phyloP scores from a whole-genome alignment of 305 asterid species.

The Rubia occidens region DNA sequence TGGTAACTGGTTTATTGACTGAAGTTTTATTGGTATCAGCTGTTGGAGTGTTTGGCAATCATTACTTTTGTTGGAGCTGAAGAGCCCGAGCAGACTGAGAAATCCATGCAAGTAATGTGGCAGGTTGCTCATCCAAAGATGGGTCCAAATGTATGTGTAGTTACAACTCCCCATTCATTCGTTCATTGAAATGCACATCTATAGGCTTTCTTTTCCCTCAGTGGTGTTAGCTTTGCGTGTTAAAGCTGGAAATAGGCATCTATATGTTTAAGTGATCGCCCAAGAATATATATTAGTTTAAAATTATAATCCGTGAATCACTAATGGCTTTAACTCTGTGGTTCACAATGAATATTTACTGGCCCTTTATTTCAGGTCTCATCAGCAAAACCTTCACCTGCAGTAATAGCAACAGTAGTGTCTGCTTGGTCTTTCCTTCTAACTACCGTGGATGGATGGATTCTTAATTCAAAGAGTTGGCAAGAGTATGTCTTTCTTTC shows the following conservation, averaged over 20 bases:
- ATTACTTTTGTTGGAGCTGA: conserved; percentile 85
- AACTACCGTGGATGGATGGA: conserved; percentile 52
- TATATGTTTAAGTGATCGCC: not conserved
- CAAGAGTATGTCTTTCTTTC: conserved; percentile 54
- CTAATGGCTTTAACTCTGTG: not conserved
- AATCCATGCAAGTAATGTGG: conserved; percentile 85
- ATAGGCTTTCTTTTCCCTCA: not conserved
- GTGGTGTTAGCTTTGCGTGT: not conserved
- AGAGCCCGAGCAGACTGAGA: conserved; percentile 70
- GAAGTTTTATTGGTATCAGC: conserved; percentile 30
- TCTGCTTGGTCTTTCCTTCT: conserved; percentile 93
- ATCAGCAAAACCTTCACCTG: conserved; percentile 53
- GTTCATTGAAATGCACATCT: not conserved
- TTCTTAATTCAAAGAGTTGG: conserved; percentile 65
- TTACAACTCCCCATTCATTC: not conserved
- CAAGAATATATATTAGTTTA: not conserved
- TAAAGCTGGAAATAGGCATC: not conserved
- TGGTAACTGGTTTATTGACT: conserved; percentile 14
- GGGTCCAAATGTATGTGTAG: conserved; percentile 74
- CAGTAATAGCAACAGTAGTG: conserved; percentile 50
- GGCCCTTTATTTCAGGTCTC: conserved; percentile 46
- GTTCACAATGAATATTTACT: too few relatives aligned
- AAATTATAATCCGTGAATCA: not conserved
- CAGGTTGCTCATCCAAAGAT: conserved; percentile 83
- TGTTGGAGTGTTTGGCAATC: conserved; percentile 79